phyloP scores from a whole-genome alignment of 1,139 yeast genomes.

The Kodamaea suecica region DNA sequence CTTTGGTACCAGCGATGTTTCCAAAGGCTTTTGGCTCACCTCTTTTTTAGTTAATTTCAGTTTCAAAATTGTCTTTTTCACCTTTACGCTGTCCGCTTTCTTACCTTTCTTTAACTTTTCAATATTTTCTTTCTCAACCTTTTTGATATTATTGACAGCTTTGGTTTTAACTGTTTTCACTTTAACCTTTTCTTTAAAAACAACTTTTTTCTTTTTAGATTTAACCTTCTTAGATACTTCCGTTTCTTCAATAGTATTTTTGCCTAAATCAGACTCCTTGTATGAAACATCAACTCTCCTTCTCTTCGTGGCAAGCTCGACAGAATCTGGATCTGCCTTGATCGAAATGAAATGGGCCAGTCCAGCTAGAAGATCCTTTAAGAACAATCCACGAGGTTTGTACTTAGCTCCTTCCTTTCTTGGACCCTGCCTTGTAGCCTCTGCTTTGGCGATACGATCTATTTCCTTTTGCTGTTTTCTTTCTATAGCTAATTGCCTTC shows the following conservation, averaged over 20 bases:
- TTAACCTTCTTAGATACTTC: no score
- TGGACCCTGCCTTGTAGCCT: background rate
- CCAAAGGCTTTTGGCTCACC: background rate
- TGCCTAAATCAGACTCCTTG: conserved; percentile 13
- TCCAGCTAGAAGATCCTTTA: conserved; percentile 6
- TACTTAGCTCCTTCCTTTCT: background rate
- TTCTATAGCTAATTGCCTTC: background rate
- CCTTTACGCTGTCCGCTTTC: no score
- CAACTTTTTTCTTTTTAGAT: no score
- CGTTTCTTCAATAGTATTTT: no score
- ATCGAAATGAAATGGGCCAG: conserved; percentile 32
- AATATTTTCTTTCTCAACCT: no score
- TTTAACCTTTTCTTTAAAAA: no score
- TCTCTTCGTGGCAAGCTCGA: conserved; percentile 29
- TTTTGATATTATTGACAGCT: no score
- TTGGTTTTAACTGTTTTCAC: no score
- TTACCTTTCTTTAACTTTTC: no score
- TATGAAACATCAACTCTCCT: conserved; percentile 26
- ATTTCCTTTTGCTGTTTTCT: background rate
- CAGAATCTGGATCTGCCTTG: conserved; percentile 20
- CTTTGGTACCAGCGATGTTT: no score
- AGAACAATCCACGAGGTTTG: background rate
- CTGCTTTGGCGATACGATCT: background rate
- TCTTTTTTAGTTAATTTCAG: conserved; percentile 5
- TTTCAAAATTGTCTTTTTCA: no score